A percentile compares a stretch with the other conserved stretches of the same genome.
Evolutionary conservation across 2,329 filamentous ascomycete species (phyloP).

Genomic region (Drechslerella dactyloides): DNA sequence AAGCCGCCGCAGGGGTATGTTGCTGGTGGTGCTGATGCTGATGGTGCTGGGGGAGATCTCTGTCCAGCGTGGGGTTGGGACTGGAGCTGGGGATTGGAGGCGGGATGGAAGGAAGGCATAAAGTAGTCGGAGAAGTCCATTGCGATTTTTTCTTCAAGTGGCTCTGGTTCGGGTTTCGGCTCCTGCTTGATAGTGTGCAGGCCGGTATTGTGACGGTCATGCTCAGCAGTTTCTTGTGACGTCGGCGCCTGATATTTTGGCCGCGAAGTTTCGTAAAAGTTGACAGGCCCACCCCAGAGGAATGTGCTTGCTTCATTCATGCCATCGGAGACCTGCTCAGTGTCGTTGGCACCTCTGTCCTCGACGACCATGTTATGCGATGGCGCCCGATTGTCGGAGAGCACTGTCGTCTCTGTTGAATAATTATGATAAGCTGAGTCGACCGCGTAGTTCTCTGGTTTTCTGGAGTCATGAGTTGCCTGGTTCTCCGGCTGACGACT

Average conservation of each 20-base stretch:
- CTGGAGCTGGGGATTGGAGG: conserved; percentile 2
- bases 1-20: conserved; percentile 1
- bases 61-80: neutral
- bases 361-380: conserved; percentile 31
- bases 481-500: conserved; percentile 27
- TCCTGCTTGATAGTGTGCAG: conserved; percentile 13
- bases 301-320: conserved; percentile 20
- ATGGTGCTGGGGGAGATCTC: conserved; percentile 2
- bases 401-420: neutral
- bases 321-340: conserved; percentile 23
- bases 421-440: conserved; percentile 5
- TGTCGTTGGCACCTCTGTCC: conserved; percentile 1
- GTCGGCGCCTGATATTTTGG: conserved; percentile 32
- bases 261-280: conserved; percentile 42
- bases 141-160: conserved; percentile 33
- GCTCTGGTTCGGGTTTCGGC: conserved; percentile 16
- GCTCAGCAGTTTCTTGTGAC: conserved; percentile 17
- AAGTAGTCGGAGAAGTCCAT: conserved; percentile 47
- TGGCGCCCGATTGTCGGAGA: conserved; percentile 1
- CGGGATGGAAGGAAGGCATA: conserved; percentile 30
- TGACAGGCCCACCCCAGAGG: conserved; percentile 30
- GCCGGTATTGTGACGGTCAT: conserved; percentile 34
- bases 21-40: conserved; percentile 5
- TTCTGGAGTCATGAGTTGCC: conserved; percentile 12
- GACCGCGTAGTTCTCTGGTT: conserved; percentile 31